Conservation (phyloP, 148 eudicot genomes). For the Agrostemma githago region DNA sequence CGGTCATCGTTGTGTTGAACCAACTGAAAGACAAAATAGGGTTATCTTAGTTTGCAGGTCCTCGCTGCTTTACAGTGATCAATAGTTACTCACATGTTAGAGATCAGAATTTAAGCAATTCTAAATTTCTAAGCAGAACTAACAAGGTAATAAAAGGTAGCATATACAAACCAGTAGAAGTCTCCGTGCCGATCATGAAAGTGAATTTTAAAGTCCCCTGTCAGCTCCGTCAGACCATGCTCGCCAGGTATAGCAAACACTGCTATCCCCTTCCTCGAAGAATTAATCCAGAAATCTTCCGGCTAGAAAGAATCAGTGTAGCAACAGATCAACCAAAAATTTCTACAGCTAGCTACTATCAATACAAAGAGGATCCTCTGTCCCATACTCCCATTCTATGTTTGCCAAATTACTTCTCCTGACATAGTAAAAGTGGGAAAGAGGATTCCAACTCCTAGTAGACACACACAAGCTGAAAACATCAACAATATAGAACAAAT, state of each 20-base stretch:
- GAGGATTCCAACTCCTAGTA: not conserved
- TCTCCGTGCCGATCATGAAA: conserved; percentile 95
- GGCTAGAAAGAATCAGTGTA: conserved; percentile 51
- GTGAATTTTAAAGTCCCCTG: conserved; percentile 85
- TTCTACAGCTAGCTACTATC: not conserved
- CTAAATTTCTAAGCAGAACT: not conserved
- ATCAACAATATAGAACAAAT: conserved; percentile 14
- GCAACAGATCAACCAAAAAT: conserved; percentile 6
- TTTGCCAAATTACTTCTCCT: not conserved
- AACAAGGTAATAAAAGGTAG: not conserved
- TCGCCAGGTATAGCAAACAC: conserved; percentile 92
- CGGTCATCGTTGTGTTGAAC: conserved; percentile 86
- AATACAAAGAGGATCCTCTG: not conserved
- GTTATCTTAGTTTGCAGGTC: not conserved
- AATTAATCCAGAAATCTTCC: conserved; percentile 91
- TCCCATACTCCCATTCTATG: not conserved
- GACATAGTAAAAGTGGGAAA: not conserved
- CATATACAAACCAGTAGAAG: conserved; percentile 69
- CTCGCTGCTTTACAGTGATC: not conserved
- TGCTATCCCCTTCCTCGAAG: conserved; percentile 69
- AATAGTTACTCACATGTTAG: not conserved
- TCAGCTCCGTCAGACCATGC: conserved; percentile 76
- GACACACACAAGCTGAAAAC: not conserved
- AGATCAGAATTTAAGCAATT: not conserved
- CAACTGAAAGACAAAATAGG: conserved; percentile 50